Percentiles rank a stretch among this genome's conserved stretches.
Evolutionary conservation across 2,329 filamentous ascomycete species (phyloP).

Genomic region (Diaporthe citri): DNA sequence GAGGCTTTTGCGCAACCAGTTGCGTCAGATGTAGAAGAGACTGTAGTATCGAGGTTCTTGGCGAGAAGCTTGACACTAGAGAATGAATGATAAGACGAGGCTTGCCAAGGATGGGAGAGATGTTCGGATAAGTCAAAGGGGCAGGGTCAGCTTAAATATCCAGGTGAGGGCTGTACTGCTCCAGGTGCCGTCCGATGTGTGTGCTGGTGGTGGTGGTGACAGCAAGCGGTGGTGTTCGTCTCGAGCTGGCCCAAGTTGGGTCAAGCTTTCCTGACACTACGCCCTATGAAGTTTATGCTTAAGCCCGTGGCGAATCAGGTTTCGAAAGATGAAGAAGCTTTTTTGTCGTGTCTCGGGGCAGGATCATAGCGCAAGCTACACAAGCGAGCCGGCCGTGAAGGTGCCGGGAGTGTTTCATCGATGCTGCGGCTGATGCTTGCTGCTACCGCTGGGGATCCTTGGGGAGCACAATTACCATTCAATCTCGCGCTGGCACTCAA

Average conservation of each 20-base stretch:
- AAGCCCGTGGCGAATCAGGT: neutral
- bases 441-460: neutral
- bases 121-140: neutral
- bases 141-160: neutral
- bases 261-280: slow-evolving; percentile 8
- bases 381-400: neutral
- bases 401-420: neutral
- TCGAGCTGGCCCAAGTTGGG: neutral
- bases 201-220: neutral
- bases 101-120: neutral
- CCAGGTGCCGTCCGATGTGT: neutral
- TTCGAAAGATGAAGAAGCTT: slow-evolving; percentile 15
- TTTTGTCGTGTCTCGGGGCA: neutral
- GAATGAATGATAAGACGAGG: neutral
- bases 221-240: slow-evolving; percentile 1
- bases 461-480: neutral
- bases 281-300: neutral
- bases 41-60: neutral
- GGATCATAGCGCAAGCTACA: slow-evolving; percentile 1
- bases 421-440: neutral
- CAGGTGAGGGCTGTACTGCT: neutral
- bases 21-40: neutral
- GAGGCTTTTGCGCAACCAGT: slow-evolving; percentile 4
- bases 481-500: neutral
- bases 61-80: neutral